Evolutionary conservation across 306 rosid species (phyloP).

Genomic region (Quercus suber): DNA sequence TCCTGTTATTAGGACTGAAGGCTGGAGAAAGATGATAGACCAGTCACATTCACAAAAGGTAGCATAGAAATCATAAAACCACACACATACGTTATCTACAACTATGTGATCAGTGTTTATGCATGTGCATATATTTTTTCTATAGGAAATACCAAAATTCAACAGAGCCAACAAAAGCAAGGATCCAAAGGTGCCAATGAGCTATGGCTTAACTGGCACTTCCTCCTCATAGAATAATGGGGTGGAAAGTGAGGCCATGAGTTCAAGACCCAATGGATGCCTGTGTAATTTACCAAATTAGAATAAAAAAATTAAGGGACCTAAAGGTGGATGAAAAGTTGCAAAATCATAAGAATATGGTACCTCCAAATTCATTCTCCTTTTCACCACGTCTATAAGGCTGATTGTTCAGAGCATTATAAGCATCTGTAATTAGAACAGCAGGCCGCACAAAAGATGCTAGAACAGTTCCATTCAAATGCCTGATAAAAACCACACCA

Average conservation of each 20-base stretch:
- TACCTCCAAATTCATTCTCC: slow-evolving; percentile 97
- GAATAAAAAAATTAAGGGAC: not conserved
- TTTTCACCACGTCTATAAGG: slow-evolving; percentile 89
- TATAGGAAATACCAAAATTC: not conserved
- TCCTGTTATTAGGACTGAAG: slow-evolving; percentile 48
- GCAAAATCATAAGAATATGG: slow-evolving; percentile 19
- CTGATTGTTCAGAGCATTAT: slow-evolving; percentile 96
- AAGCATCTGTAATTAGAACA: slow-evolving; percentile 95
- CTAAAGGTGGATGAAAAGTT: not conserved
- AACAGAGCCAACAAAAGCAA: not conserved
- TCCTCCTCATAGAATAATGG: too few relatives aligned
- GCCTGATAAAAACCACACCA: slow-evolving; percentile 60
- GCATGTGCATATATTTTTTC: not conserved
- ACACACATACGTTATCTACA: not conserved
- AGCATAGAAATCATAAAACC: slow-evolving; percentile 2
- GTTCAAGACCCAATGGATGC: too few relatives aligned
- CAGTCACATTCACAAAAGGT: slow-evolving; percentile 17
- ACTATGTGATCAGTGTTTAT: not conserved
- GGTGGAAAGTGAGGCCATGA: too few relatives aligned
- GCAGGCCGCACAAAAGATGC: slow-evolving; percentile 91
- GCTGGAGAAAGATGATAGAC: slow-evolving; percentile 40
- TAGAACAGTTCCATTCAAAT: slow-evolving; percentile 88
- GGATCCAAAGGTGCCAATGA: not conserved
- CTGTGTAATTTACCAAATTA: too few relatives aligned
- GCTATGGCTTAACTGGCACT: too few relatives aligned